Base-by-base conservation (phyloP, 805 yeast genomes). In the Candida xyloterini region DNA sequence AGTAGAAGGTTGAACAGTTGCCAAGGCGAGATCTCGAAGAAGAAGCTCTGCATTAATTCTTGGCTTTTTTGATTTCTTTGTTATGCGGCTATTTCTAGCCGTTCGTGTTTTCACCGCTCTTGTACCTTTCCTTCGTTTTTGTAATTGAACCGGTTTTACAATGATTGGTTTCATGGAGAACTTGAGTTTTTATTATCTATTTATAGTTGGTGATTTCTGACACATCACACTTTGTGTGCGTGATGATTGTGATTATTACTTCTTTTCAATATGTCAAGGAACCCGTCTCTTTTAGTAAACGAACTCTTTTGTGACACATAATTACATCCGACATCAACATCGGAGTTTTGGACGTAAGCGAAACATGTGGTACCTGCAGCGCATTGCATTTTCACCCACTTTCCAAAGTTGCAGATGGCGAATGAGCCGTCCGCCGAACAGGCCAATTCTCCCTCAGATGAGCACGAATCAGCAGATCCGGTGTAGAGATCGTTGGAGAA, bases 341-440 rank as follows among this genome's bases (percentile, higher is more conserved):
- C 54, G 32, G 61, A 63, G 39, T 64, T 67, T 26, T 55, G 52
- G 23, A 59, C 66, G 50, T 65, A 73, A 16, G 85, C 83, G 48
- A 65, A 71, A 60, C 88, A 81, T 2, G 77, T 66, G 3, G 87
- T 79, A 32, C 83, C 82, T 2, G 72, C 62, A n/a, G 83, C 74
- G 63, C 88, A 81, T 27, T 60, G 67, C 53, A 70, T 67, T 14
- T 51, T 55, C 10, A 75, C 81, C 87, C 87, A 81, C 16, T 58
- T 42, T 27, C 80, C 79, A 52, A 63, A 66, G 50, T 74, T 68
- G 60, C 86, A 81, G 31, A 78, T 62, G 13, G 84, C 79, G 48
- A 73, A 68, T 14, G 63, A 42, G 25, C 82, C 84, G 48, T 64
- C 62, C 5, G 68, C 53, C 18, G 72, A 54, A 57, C 87, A 81